phyloP scores from a whole-genome alignment of 2,329 filamentous ascomycete species.

The Pestalotiopsis sp. region DNA sequence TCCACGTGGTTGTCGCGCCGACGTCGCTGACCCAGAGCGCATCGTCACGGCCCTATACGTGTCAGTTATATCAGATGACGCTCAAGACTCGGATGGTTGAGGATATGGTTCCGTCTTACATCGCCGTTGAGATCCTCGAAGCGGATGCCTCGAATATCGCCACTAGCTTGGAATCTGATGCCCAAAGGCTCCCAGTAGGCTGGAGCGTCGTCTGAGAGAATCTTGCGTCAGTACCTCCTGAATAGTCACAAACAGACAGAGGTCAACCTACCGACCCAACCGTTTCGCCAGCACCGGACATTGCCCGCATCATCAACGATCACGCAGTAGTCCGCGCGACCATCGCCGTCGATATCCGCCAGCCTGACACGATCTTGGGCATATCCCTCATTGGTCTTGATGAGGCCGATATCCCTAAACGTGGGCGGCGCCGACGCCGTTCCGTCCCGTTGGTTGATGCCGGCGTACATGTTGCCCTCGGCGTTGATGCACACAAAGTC shows the following conservation, averaged over 20 bases:
- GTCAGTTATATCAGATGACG: background rate
- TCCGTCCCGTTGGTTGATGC: constrained; percentile 24
- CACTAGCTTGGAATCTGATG: constrained; percentile 18
- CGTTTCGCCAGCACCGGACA: constrained; percentile 31
- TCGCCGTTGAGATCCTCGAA: constrained; percentile 26
- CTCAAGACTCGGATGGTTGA: background rate
- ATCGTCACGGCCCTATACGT: constrained; percentile 20
- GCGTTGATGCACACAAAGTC: constrained; percentile 30
- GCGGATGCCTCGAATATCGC: constrained; percentile 18
- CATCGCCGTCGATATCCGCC: constrained; percentile 33
- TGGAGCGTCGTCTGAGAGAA: constrained; percentile 21
- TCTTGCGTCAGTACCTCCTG: background rate
- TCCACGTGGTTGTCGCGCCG: constrained; percentile 21
- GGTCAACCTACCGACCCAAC: constrained; percentile 15
- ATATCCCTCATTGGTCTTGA: constrained; percentile 16
- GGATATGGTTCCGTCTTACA: background rate
- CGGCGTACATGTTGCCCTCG: constrained; percentile 15
- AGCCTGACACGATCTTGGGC: constrained; percentile 23
- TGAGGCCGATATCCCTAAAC: constrained; percentile 22
- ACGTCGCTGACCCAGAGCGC: constrained; percentile 22
- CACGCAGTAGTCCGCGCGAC: constrained; percentile 33
- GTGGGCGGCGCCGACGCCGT: constrained; percentile 15
- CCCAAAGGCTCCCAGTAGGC: constrained; percentile 35
- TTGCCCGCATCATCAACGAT: constrained; percentile 22
- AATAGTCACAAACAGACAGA: background rate